A percentile compares a stretch with the other conserved stretches of the same genome.
Evolutionary conservation across 371 early-diverging fungal genomes (phyloP).

Genomic region (Mucor plumbeus): DNA sequence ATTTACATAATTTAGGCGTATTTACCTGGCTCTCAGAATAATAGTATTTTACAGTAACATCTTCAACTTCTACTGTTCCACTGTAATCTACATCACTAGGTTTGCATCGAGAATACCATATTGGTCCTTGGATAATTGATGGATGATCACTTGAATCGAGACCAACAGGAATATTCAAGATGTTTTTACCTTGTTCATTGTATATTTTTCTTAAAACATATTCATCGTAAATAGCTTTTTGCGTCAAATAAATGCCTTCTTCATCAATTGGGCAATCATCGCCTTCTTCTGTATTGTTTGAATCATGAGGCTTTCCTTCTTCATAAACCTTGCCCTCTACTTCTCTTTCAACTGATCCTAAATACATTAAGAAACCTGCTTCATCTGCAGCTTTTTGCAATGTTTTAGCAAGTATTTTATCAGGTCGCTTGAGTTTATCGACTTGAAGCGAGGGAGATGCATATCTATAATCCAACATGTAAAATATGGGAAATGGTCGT

Average conservation of each 20-base stretch:
- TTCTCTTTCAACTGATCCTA: constrained; percentile 8
- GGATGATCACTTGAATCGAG: background rate
- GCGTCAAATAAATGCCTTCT: constrained; percentile 15
- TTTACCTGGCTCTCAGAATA: constrained; percentile 1
- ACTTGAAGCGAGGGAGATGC: background rate
- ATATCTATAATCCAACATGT: constrained; percentile 14
- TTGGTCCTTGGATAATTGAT: constrained; percentile 10
- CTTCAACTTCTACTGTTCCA: background rate
- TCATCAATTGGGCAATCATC: constrained; percentile 14
- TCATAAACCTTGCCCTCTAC: background rate
- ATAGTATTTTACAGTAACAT: constrained; percentile 11
- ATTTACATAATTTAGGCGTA: background rate
- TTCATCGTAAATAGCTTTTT: background rate
- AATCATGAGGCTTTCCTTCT: background rate
- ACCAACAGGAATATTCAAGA: background rate
- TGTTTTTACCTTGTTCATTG: background rate
- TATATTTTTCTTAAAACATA: background rate
- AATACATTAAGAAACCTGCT: constrained; percentile 3
- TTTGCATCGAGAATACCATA: constrained; percentile 15
- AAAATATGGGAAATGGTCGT: background rate
- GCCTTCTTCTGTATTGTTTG: background rate
- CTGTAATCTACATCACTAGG: constrained; percentile 1
- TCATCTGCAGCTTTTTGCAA: background rate
- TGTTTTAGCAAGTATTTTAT: background rate
- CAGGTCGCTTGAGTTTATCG: background rate